Percentiles rank a stretch among this genome's conserved stretches.
These are phyloP conservation scores for Spirogloea muscicola DNA, from an alignment of 139 green algal genomes.

Conservation along the genomic window DNA sequence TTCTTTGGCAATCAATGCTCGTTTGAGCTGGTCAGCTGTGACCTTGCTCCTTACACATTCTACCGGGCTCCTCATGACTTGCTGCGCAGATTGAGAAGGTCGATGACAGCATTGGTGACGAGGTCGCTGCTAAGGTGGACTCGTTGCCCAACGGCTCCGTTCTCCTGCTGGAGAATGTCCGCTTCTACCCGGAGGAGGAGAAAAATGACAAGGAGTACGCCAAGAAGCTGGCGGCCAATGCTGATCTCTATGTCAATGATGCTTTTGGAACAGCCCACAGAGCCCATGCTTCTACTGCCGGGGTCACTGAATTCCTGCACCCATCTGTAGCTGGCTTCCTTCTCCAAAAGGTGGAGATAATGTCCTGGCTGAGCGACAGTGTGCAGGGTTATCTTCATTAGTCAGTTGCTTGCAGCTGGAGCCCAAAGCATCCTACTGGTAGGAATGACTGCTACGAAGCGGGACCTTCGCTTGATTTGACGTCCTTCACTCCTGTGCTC, in stretches of 20 bases:
- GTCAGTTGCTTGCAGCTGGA: background rate
- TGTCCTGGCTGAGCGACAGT: too few relatives aligned
- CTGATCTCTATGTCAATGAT: conserved; percentile 95
- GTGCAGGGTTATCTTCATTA: background rate
- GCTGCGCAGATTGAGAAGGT: too few relatives aligned
- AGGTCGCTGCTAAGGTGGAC: background rate
- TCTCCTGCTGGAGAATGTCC: conserved; percentile 46
- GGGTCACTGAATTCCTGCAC: conserved; percentile 72
- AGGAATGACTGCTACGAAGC: background rate
- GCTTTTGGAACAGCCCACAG: conserved; percentile 96
- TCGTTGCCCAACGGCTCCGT: background rate
- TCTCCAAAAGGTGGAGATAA: conserved; percentile 73
- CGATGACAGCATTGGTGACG: conserved; percentile 5
- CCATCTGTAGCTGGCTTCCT: conserved; percentile 71
- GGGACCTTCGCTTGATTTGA: background rate
- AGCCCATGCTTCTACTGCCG: conserved; percentile 94
- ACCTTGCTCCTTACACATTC: too few relatives aligned
- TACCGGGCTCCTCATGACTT: too few relatives aligned
- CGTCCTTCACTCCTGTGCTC: background rate
- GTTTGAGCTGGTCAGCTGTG: too few relatives aligned
- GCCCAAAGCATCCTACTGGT: too few relatives aligned
- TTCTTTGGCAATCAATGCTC: too few relatives aligned
- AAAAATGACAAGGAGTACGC: conserved; percentile 90
- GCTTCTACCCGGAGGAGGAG: conserved; percentile 76
- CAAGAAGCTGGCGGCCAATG: conserved; percentile 85